These are phyloP conservation scores for Saccharomyces pastorianus DNA, from an alignment of 1,139 yeast genomes.

Conservation along the genomic window DNA sequence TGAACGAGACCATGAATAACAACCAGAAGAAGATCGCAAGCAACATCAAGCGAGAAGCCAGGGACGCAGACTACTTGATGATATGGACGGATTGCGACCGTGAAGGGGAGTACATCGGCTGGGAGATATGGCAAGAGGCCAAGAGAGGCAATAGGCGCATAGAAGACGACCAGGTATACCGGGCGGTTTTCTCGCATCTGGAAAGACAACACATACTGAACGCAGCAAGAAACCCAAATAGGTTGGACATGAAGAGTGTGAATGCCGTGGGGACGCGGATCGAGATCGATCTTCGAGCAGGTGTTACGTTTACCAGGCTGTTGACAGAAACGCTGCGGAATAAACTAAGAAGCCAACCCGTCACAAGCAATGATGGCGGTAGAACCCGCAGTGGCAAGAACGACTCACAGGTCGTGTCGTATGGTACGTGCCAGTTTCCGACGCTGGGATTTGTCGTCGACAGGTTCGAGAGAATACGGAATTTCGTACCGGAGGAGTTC, in stretches of 20 bases:
- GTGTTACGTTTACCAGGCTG: slow-evolving; percentile 80
- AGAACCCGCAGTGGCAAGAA: slow-evolving; percentile 9
- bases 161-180: slow-evolving; percentile 42
- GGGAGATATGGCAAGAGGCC: slow-evolving; percentile 71
- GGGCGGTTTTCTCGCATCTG: slow-evolving; percentile 84
- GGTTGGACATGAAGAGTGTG: slow-evolving; percentile 60
- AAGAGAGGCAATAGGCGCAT: slow-evolving; percentile 40
- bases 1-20: slow-evolving; percentile 37
- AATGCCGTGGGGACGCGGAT: slow-evolving; percentile 79
- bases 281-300: slow-evolving; percentile 84
- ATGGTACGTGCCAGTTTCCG: slow-evolving; percentile 96
- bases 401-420: slow-evolving; percentile 41
- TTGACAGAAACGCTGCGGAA: slow-evolving; percentile 30
- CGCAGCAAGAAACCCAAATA: slow-evolving; percentile 66
- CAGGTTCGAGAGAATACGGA: slow-evolving; percentile 65
- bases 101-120: slow-evolving; percentile 95
- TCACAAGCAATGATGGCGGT: slow-evolving; percentile 12
- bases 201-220: slow-evolving; percentile 63
- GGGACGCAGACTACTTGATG: slow-evolving; percentile 55
- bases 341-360: slow-evolving; percentile 18
- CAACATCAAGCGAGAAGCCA: slow-evolving; percentile 66
- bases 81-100: slow-evolving; percentile 99
- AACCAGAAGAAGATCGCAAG: slow-evolving; percentile 46
- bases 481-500: slow-evolving; percentile 67
- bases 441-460: slow-evolving; percentile 95